Conservation (phyloP, 352 stramenopile species). For the Globisporangium cystogenes region DNA sequence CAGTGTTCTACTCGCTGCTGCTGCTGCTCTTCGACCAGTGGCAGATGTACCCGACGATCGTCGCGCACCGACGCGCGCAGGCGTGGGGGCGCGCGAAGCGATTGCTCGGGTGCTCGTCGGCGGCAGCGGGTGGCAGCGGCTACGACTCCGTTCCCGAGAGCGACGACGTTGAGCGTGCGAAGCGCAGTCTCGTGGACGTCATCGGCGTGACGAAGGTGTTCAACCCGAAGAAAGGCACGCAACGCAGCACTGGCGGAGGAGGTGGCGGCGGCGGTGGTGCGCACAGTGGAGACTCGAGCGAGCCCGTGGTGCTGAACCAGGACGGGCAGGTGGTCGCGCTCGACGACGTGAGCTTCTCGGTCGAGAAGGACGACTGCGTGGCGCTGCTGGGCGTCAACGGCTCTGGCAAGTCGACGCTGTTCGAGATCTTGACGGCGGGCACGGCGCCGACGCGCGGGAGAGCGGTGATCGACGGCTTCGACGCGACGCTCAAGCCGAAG, state of each 20-base stretch:
- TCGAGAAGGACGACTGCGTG: constrained; percentile 88
- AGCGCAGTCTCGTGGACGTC: constrained; percentile 41
- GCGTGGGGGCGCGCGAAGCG: constrained; percentile 16
- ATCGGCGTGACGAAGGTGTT: constrained; percentile 57
- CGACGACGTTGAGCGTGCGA: constrained; percentile 14
- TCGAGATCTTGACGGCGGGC: constrained; percentile 93
- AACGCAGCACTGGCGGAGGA: too few relatives aligned
- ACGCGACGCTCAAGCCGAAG: constrained; percentile 55
- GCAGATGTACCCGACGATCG: constrained; percentile 69
- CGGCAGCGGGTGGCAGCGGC: not conserved
- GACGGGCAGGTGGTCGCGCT: constrained; percentile 62
- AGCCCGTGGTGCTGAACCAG: constrained; percentile 22
- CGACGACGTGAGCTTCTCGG: constrained; percentile 73
- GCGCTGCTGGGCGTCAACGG: constrained; percentile 93
- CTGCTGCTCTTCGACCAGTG: constrained; percentile 51
- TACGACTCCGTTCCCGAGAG: constrained; percentile 1
- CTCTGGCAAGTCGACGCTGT: constrained; percentile 96
- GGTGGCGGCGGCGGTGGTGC: too few relatives aligned
- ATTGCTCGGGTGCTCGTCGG: not conserved
- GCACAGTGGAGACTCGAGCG: too few relatives aligned
- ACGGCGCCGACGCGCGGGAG: constrained; percentile 65
- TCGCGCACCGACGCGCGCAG: constrained; percentile 25
- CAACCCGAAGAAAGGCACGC: constrained; percentile 36
- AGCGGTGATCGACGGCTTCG: constrained; percentile 45
- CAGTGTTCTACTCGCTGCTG: constrained; percentile 40